Base-by-base conservation (phyloP, 2,329 filamentous ascomycete genomes). In the Phoma sp. region DNA sequence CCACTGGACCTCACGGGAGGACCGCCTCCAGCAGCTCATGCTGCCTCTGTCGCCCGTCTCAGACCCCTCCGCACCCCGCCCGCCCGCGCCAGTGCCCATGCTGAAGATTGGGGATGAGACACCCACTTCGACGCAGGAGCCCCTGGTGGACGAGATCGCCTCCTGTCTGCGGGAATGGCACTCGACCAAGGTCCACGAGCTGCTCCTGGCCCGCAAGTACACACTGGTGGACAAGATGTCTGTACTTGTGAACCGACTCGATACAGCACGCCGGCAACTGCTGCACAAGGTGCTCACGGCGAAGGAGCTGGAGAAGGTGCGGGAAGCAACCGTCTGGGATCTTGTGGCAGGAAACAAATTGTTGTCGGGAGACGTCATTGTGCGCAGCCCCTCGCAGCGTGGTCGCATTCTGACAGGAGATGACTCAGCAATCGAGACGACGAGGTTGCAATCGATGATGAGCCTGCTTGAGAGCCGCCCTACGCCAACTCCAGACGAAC, bases 91-190 rank as follows among this genome's bases (percentile, higher is more conserved):
- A 0, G 93, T 99, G 7, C 95, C 95, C 4, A 95, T 98, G 89
- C 83, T 99, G 47, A 96, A 97, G 75, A 93, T 99, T 72, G 95
- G 95, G 54, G 95, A 99, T 70, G 95, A 99, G 78, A 96, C 92
- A 2, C 91, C 93, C 1, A 96, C 91, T 0, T 97, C 92, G 5
- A 82, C 85, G 13, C 87, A 90, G 7, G 96, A 99, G 73, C 95
- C 95, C 2, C 77, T 99, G 57, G 93, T 99, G 23, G 95, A 99
- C 75, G 95, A 99, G 75, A 98, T 99, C 66, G 93, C 95, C 11
- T 97, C 93, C 3, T 99, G 95, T 72, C 78, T 99, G 59, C 86
- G 95, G 65, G 95, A 99, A 82, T 99, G 95, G 96, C 93, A 99
- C 77, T 96, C 95, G 18, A 96, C 93, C 14, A 96, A 97, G 70